Evolutionary conservation across 2,329 filamentous ascomycete species (phyloP), one percentile per base, ranked within the genome.

Genomic region (Beauveria scarabaeidicola): DNA sequence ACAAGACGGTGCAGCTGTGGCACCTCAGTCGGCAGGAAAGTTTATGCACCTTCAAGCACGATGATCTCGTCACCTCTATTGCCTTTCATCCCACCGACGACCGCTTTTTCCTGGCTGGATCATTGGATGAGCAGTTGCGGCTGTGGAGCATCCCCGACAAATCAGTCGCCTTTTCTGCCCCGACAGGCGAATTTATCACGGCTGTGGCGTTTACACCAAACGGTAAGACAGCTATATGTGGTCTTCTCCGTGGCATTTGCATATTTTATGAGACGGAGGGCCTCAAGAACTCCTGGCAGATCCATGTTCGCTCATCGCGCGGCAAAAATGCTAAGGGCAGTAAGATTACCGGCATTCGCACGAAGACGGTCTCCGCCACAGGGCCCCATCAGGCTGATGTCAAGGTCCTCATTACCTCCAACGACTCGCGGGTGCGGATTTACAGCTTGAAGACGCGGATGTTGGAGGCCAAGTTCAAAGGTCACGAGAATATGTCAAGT

Each of bases 131-230:
- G 1, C 92, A 91, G 65, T 73, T 99, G 54, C 83, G 94, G 17
- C 75, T 99, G 2, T 99, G 94, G 94, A 97, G 91, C 69, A 99
- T 99, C 51, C 92, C 94, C 0, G 94, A 99, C 72, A 97, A 95
- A 71, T 85, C 82, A n/a, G 89, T 97, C 29, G 92, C 92, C 0
- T 97, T 86, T 69, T 87, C 87, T 64, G 87, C 82, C 9, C 84
- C 88, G 47, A 77, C 92, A 0, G 84, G 88, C 0, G 92, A 97
- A 65, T 88, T 97, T 72, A 91, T 97, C 63, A 99, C 94, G 0
- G 91, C 94, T 1, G 93, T 97, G 0, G 86, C 90, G 0, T 99
- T 99, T 67, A 91, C 91, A 0, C 94, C 94, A 0, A 92, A 97
- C 68, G 94, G 94, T 0, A 93, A 88, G 69, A 88, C 87, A 40